These are phyloP conservation scores for Colletotrichum theobromicola DNA, from an alignment of 2,329 filamentous ascomycete genomes.

Conservation along the genomic window DNA sequence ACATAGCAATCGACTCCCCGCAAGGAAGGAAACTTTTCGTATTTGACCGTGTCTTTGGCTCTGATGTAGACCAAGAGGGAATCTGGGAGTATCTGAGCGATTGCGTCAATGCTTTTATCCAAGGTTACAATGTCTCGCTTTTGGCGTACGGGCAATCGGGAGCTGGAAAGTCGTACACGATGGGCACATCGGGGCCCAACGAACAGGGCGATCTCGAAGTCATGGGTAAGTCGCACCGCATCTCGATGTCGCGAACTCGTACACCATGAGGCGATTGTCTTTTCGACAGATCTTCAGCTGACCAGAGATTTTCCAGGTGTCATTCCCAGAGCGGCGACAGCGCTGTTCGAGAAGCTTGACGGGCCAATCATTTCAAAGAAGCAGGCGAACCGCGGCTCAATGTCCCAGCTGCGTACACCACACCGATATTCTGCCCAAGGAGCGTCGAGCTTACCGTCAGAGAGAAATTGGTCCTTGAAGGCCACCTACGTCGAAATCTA, in stretches of 20 bases:
- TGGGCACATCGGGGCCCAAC: constrained; percentile 89
- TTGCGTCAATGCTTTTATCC: constrained; percentile 86
- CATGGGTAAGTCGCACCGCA: constrained; percentile 71
- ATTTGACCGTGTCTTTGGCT: constrained; percentile 92
- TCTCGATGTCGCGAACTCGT: neutral
- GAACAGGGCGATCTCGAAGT: constrained; percentile 74
- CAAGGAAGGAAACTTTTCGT: constrained; percentile 95
- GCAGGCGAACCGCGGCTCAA: constrained; percentile 65
- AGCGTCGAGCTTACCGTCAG: constrained; percentile 46
- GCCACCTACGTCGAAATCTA: constrained; percentile 98
- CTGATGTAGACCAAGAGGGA: constrained; percentile 84
- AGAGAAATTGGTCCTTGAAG: constrained; percentile 88
- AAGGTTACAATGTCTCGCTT: constrained; percentile 98
- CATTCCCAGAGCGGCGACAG: constrained; percentile 87
- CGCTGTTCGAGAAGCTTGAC: constrained; percentile 87
- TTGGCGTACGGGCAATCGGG: constrained; percentile 97
- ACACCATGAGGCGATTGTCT: neutral
- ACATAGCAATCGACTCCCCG: constrained; percentile 84
- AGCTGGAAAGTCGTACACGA: constrained; percentile 97
- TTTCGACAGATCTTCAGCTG: neutral
- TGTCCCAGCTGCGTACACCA: constrained; percentile 81
- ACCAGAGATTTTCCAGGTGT: constrained; percentile 66
- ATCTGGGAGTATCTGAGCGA: constrained; percentile 95
- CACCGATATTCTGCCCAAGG: constrained; percentile 73
- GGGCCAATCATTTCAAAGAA: constrained; percentile 67